Percentiles rank a stretch among this genome's conserved stretches.
Evolutionary conservation across 352 stramenopile genomes (phyloP).

Genomic region (Globisporangium barbulae): DNA sequence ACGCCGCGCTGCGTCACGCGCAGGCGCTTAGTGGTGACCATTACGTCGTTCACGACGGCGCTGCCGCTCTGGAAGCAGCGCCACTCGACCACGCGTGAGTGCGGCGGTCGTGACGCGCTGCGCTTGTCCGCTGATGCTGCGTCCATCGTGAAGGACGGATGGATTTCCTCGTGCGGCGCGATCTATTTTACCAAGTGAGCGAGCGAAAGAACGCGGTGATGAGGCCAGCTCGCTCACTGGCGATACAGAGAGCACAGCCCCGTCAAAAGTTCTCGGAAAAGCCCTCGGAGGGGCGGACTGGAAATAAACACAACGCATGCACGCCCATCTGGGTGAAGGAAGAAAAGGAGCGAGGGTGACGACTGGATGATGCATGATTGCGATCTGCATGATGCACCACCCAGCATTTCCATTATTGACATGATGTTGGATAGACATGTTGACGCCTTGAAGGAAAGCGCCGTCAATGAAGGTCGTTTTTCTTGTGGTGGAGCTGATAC

Average conservation of each 20-base stretch:
- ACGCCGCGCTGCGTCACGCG: conserved; percentile 7
- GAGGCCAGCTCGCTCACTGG: too few relatives aligned
- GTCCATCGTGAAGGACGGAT: neutral
- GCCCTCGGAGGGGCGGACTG: neutral
- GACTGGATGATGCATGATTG: neutral
- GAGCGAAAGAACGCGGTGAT: neutral
- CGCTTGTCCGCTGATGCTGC: conserved; percentile 1
- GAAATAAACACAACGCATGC: neutral
- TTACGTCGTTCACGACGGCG: neutral
- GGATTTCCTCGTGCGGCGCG: neutral
- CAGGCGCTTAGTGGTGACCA: neutral
- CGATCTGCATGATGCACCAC: neutral
- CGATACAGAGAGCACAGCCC: neutral
- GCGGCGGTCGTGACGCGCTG: neutral
- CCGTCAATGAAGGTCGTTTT: too few relatives aligned
- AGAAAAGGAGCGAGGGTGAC: neutral
- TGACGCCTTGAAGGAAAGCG: too few relatives aligned
- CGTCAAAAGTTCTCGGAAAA: neutral
- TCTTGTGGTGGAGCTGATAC: too few relatives aligned
- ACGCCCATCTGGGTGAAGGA: neutral
- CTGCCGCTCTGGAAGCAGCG: conserved; percentile 5
- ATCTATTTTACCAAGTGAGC: conserved; percentile 4
- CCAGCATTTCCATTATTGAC: too few relatives aligned
- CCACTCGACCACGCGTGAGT: conserved; percentile 11
- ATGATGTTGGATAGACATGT: too few relatives aligned